Percentiles rank a stretch among this genome's conserved stretches.
Conservation (phyloP, 306 rosid species). For the Gynostemma pentaphyllum region DNA sequence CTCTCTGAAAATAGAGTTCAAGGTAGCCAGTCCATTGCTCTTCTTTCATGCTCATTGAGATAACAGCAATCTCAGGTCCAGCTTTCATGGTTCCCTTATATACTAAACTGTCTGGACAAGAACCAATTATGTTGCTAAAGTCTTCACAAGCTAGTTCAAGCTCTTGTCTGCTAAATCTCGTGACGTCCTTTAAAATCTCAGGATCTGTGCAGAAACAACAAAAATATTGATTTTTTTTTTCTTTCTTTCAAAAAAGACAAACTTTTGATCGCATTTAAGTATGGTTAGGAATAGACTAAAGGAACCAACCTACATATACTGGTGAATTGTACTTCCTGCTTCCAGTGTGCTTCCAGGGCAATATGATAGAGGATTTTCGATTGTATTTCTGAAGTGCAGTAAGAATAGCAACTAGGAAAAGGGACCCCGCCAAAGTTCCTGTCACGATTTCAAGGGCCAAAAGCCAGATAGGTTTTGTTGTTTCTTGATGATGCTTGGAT, state of each 20-base stretch:
- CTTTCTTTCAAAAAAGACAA: neutral
- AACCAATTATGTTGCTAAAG: conserved; percentile 95
- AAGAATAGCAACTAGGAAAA: conserved; percentile 57
- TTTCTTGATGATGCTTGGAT: conserved; percentile 39
- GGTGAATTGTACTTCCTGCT: conserved; percentile 54
- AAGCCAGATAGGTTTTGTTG: conserved; percentile 81
- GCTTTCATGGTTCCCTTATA: conserved; percentile 86
- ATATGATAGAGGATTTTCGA: conserved; percentile 63
- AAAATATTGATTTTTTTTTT: conserved; percentile 4
- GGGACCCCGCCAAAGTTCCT: conserved; percentile 74
- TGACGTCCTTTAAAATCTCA: conserved; percentile 70
- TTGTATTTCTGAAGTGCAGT: conserved; percentile 59
- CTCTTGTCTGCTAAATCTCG: conserved; percentile 69
- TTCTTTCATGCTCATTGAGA: conserved; percentile 82
- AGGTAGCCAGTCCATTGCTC: conserved; percentile 87
- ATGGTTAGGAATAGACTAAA: conserved; percentile 20
- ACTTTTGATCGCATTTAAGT: conserved; percentile 8
- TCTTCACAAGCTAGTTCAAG: conserved; percentile 98
- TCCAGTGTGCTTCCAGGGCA: conserved; percentile 82
- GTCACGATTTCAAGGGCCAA: conserved; percentile 80
- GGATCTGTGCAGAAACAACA: conserved; percentile 44
- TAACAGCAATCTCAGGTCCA: conserved; percentile 93
- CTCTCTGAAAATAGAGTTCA: conserved; percentile 89
- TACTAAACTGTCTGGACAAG: conserved; percentile 90
- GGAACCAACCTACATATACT: conserved; percentile 49